Evolutionary conservation across 352 stramenopile species (phyloP).

Genomic region (Phytophthora litchii): DNA sequence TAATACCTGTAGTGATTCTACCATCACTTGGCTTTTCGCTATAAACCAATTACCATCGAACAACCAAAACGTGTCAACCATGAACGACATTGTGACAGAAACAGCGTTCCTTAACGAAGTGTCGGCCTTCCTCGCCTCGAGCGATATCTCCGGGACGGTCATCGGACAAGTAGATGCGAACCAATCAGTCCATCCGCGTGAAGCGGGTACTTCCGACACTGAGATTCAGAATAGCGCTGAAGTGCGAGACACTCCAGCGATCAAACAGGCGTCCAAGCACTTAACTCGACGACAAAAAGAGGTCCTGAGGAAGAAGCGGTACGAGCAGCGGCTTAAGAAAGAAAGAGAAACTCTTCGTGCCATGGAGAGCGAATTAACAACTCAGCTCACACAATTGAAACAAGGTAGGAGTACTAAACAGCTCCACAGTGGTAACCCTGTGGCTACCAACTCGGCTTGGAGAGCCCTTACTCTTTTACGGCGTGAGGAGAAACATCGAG

Average conservation of each 20-base stretch:
- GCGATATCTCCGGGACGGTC: not conserved
- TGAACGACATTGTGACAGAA: not conserved
- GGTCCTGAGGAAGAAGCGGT: conserved; percentile 7
- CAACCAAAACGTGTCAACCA: not conserved
- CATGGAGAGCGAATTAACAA: not conserved
- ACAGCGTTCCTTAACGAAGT: conserved; percentile 4
- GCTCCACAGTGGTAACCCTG: not conserved
- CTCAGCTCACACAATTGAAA: conserved; percentile 1
- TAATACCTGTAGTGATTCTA: not conserved
- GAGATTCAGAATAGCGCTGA: not conserved
- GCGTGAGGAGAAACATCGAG: not conserved
- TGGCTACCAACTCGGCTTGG: not conserved
- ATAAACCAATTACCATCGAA: too few relatives aligned
- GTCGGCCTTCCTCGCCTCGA: conserved; percentile 4
- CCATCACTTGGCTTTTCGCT: not conserved
- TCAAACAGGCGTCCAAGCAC: not conserved
- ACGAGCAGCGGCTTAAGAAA: conserved; percentile 1
- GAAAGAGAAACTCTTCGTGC: conserved; percentile 1
- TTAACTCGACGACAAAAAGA: conserved; percentile 6
- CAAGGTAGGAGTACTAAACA: not conserved
- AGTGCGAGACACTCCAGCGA: not conserved
- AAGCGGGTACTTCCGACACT: not conserved
- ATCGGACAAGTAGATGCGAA: not conserved
- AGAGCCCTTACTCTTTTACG: conserved; percentile 2
- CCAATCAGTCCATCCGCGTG: not conserved